Conservation (phyloP, 2,329 filamentous ascomycete genomes). For the Penicillium sp. region DNA sequence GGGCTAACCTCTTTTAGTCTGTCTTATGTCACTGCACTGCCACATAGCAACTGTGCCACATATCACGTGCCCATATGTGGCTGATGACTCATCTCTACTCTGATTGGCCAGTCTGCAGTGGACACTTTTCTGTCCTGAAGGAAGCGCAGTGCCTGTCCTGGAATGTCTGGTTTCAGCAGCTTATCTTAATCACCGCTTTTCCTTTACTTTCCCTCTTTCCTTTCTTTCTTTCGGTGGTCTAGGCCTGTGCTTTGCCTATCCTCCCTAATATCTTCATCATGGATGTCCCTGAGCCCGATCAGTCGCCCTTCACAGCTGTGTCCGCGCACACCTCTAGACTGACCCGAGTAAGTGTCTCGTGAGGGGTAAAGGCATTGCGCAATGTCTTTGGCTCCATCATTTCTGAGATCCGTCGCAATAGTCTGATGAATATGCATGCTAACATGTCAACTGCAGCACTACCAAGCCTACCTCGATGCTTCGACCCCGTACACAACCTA, state of each 20-base stretch:
- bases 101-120: conserved; percentile 27
- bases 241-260: not conserved
- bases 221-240: conserved; percentile 7
- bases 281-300: conserved; percentile 83
- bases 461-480: conserved; percentile 91
- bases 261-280: conserved; percentile 50
- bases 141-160: conserved; percentile 13
- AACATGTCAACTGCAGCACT: conserved; percentile 61
- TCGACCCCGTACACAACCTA: conserved; percentile 87
- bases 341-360: conserved; percentile 40
- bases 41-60: not conserved
- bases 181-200: conserved; percentile 10
- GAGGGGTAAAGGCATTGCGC: conserved; percentile 14
- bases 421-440: conserved; percentile 9
- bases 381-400: conserved; percentile 1
- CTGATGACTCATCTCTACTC: conserved; percentile 15
- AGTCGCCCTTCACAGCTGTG: conserved; percentile 89
- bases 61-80: conserved; percentile 17
- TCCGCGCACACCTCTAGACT: conserved; percentile 69
- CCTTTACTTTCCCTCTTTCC: conserved; percentile 13
- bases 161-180: conserved; percentile 18
- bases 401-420: not conserved
- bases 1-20: not conserved
- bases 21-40: not conserved
- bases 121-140: conserved; percentile 37